Evolutionary conservation across 495 filamentous ascomycete genomes (phyloP), one percentile per base, ranked within the genome.

Genomic region (Cenococcum geophilum): DNA sequence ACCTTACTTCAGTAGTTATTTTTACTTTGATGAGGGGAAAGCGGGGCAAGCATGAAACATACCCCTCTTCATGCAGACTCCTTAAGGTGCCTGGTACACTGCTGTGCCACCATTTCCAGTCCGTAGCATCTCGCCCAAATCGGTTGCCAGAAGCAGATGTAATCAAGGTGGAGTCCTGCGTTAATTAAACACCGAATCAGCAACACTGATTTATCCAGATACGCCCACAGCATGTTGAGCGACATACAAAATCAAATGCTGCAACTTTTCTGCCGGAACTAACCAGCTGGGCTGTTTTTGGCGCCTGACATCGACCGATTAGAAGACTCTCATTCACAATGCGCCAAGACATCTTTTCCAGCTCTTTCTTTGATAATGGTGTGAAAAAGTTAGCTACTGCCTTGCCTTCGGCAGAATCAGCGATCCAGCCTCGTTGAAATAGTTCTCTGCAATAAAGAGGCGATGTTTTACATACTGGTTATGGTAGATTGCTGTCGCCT

Each of bases 51-150:
- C 56, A 5, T 25, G 18, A 25, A 37, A 22, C 55, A 32, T 77
- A 95, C 84, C 88, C 89, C 69, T 90, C 82, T 34, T 80, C 75
- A 64, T 89, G 78, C 6, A 97, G 75, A 49, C 83, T 74, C 55
- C 79, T 80, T 9, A 98, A 63, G 12, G 73, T 80, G 0, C 70
- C 72, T 0, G 89, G 89, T 0, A 97, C 89, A 18, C 72, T 80
- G 10, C 74, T 48, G 69, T 95, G 77, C 92, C 92, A 97, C 93
- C 93, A 99, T 74, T 87, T 88, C 93, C 93, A 99, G 72, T 97
- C 93, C 4, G 78, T 73, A 0, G 83, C 79, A 61, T 83, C 83
- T 63, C 79, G 80, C 5, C 83, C 79, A 61, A 91, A 92, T 27
- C 79, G 83, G 69, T 90, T 93, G 5, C 92, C 92, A 0, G 93